Conservation (phyloP, 2,329 filamentous ascomycete species). For the Pseudogymnoascus sp. region DNA sequence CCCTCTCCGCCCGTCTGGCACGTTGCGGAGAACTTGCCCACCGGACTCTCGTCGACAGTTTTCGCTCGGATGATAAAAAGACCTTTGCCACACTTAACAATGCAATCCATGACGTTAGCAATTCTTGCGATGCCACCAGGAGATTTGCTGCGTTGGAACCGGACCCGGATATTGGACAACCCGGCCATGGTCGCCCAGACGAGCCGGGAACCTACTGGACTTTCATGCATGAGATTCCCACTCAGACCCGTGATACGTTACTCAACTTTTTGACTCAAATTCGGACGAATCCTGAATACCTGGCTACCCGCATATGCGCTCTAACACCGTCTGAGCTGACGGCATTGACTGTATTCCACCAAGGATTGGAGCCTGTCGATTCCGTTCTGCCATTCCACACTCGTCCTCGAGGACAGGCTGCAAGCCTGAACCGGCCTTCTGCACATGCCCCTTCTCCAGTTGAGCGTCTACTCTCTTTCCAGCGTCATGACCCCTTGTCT, state of each 20-base stretch:
- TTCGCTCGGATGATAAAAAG: slow-evolving; percentile 70
- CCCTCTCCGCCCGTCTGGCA: slow-evolving; percentile 64
- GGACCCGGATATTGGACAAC: slow-evolving; percentile 50
- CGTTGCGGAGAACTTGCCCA: slow-evolving; percentile 67
- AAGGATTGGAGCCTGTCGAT: slow-evolving; percentile 71
- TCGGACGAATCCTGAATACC: slow-evolving; percentile 77
- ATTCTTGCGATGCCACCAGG: slow-evolving; percentile 64
- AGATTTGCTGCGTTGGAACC: slow-evolving; percentile 64
- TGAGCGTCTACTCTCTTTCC: slow-evolving; percentile 78
- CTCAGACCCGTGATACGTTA: slow-evolving; percentile 64
- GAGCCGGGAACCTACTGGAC: slow-evolving; percentile 39
- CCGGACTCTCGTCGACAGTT: slow-evolving; percentile 67
- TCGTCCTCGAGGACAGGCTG: slow-evolving; percentile 35
- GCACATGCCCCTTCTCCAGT: slow-evolving; percentile 53
- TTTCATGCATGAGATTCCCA: slow-evolving; percentile 65
- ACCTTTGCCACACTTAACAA: slow-evolving; percentile 66
- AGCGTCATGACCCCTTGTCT: slow-evolving; percentile 78
- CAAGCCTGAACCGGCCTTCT: slow-evolving; percentile 38
- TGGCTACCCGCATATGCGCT: slow-evolving; percentile 71
- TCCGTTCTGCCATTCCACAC: slow-evolving; percentile 68
- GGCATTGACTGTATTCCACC: slow-evolving; percentile 68
- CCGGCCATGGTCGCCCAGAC: slow-evolving; percentile 28
- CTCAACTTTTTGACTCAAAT: slow-evolving; percentile 73
- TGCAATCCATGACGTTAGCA: slow-evolving; percentile 70
- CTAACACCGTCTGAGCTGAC: slow-evolving; percentile 69